phyloP scores from a whole-genome alignment of 75 land plant species.

The Chamaecyparis obtusa region DNA sequence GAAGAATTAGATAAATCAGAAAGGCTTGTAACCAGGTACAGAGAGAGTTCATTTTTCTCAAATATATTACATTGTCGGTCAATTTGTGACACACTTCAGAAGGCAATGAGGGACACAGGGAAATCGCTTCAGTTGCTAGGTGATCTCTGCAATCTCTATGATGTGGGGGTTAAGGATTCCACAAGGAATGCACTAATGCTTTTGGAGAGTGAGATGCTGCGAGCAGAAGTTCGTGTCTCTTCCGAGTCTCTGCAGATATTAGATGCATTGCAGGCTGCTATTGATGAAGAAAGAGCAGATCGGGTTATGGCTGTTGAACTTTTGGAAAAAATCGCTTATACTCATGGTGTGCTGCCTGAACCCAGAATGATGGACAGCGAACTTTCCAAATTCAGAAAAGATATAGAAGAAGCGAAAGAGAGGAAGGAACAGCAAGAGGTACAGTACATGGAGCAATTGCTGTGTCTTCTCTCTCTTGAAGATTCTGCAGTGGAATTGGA shows the following conservation, averaged over 20 bases:
- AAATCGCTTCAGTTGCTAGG: neutral
- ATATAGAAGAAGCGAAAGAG: neutral
- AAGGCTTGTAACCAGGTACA: neutral
- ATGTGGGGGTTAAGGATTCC: neutral
- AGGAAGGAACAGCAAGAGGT: slow-evolving; percentile 3
- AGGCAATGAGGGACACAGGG: slow-evolving; percentile 3
- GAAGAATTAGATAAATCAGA: neutral
- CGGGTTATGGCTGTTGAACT: neutral
- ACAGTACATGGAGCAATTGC: neutral
- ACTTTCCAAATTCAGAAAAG: neutral
- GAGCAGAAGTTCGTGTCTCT: slow-evolving; percentile 2
- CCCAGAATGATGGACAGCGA: neutral
- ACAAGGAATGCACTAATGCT: neutral
- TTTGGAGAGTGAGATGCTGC: neutral
- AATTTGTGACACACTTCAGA: neutral
- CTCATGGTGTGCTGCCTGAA: neutral
- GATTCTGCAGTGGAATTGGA: neutral
- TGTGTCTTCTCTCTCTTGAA: neutral
- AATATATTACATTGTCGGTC: slow-evolving; percentile 3
- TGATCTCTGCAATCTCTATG: neutral
- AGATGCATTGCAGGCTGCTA: neutral
- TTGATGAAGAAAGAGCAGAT: neutral
- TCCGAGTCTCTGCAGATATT: neutral
- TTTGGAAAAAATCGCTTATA: neutral
- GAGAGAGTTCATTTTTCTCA: neutral